These are phyloP conservation scores for Leishmania major DNA, from an alignment of 208 protist genomes.

Conservation along the genomic window DNA sequence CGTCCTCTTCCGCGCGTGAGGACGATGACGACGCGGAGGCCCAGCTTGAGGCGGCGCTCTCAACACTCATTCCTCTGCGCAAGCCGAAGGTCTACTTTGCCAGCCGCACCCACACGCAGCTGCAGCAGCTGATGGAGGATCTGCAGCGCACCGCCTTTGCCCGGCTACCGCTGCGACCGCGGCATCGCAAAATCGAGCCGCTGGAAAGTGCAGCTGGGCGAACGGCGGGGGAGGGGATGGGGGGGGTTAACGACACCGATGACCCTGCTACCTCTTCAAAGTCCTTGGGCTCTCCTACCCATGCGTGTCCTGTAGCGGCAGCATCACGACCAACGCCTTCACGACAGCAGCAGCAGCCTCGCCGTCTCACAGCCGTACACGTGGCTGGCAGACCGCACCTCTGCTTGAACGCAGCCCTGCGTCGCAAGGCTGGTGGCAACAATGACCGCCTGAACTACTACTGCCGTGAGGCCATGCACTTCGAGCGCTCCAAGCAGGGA, in stretches of 20 bases:
- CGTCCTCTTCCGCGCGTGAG: constrained; percentile 10
- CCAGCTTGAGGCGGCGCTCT: constrained; percentile 11
- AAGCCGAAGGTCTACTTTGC: constrained; percentile 93
- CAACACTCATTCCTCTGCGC: constrained; percentile 43
- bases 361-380: constrained; percentile 67
- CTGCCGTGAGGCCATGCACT: constrained; percentile 91
- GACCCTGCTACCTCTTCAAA: neutral
- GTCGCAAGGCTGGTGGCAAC: constrained; percentile 23
- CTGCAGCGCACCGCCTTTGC: constrained; percentile 86
- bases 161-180: constrained; percentile 31
- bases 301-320: neutral
- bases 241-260: too few relatives aligned
- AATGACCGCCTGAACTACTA: constrained; percentile 86
- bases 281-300: neutral
- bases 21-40: constrained; percentile 18
- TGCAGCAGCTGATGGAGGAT: constrained; percentile 93
- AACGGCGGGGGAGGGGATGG: neutral
- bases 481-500: constrained; percentile 60
- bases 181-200: neutral
- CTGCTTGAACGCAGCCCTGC: constrained; percentile 86
- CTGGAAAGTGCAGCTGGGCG: neutral
- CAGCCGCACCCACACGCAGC: constrained; percentile 96
- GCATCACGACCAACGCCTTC: neutral
- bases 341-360: constrained; percentile 13
- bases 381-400: constrained; percentile 91